phyloP scores from a whole-genome alignment of 164 flowering plant species.

The Vitis amurensis region DNA sequence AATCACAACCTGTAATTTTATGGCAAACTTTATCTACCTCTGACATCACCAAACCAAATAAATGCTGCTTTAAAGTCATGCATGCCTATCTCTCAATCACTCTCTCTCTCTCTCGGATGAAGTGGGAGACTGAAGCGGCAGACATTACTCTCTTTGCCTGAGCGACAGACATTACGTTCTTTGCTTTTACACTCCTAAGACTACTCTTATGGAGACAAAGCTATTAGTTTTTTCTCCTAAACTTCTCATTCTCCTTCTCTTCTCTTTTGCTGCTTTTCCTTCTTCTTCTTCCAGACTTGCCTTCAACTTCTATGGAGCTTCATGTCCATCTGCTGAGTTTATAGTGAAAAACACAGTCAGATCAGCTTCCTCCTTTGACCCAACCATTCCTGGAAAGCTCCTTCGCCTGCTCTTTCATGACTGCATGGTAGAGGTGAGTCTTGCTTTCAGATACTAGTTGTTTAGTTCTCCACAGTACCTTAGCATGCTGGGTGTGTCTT shows the following conservation, averaged over 20 bases:
- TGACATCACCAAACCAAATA: constrained; percentile 19
- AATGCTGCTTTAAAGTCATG: constrained; percentile 19
- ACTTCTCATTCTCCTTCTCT: constrained; percentile 9
- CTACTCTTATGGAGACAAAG: constrained; percentile 11
- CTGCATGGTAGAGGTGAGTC: constrained; percentile 77
- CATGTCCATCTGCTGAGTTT: constrained; percentile 73
- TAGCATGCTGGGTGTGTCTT: no score
- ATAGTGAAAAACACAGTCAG: constrained; percentile 65
- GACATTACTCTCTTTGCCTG: no score
- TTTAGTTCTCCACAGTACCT: no score
- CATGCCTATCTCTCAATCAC: not conserved
- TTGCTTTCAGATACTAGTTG: not conserved
- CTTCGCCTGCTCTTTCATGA: constrained; percentile 81
- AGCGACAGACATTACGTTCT: no score
- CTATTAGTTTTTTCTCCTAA: not conserved
- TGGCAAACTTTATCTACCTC: constrained; percentile 15
- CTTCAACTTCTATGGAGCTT: constrained; percentile 51
- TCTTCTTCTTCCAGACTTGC: constrained; percentile 32
- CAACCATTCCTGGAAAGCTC: constrained; percentile 71
- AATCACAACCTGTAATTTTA: no score
- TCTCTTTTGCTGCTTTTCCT: constrained; percentile 16
- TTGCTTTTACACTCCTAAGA: no score
- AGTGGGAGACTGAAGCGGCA: no score
- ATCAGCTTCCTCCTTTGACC: constrained; percentile 54
- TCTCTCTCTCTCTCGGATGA: not conserved